Percentiles rank a stretch among this genome's conserved stretches.
Evolutionary conservation across 2,329 filamentous ascomycete species (phyloP).

Genomic region (Fusarium nodosum): DNA sequence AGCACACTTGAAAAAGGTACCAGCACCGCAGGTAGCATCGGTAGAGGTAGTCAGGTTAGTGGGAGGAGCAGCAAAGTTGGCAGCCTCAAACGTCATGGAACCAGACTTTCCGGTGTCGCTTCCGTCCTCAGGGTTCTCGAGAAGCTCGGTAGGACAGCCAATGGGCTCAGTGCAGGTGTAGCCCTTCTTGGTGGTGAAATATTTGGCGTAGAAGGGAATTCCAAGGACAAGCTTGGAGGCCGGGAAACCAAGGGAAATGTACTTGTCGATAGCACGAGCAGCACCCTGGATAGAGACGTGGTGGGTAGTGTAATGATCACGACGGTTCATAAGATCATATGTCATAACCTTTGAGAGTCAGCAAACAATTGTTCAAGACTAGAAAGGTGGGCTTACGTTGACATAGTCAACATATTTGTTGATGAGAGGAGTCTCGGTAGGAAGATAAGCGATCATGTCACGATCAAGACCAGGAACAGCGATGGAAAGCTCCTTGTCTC

Average conservation of each 20-base stretch:
- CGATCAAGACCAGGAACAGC: constrained; percentile 72
- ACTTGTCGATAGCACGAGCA: constrained; percentile 68
- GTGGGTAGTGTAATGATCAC: constrained; percentile 75
- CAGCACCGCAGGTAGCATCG: constrained; percentile 42
- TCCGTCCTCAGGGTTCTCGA: constrained; percentile 70
- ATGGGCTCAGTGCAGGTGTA: constrained; percentile 62
- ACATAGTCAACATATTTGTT: constrained; percentile 73
- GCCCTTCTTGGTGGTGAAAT: constrained; percentile 68
- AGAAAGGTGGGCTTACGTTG: constrained; percentile 58
- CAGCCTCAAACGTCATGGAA: constrained; percentile 57
- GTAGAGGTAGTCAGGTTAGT: constrained; percentile 37
- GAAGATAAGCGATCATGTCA: constrained; percentile 78
- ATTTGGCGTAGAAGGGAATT: constrained; percentile 78
- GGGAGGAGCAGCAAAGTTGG: constrained; percentile 46
- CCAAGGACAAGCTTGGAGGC: constrained; percentile 73
- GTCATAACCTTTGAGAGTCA: constrained; percentile 67
- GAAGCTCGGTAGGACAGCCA: constrained; percentile 69
- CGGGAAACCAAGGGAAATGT: constrained; percentile 68
- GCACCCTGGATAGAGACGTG: constrained; percentile 71
- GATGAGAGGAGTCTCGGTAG: constrained; percentile 69
- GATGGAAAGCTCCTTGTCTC: constrained; percentile 73
- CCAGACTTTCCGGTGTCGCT: constrained; percentile 67
- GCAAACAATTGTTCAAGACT: rapidly evolving
- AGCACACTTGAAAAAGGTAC: constrained; percentile 36
- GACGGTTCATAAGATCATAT: constrained; percentile 80